Conservation (phyloP, 2,329 filamentous ascomycete species). For the Beauveria sp. region DNA sequence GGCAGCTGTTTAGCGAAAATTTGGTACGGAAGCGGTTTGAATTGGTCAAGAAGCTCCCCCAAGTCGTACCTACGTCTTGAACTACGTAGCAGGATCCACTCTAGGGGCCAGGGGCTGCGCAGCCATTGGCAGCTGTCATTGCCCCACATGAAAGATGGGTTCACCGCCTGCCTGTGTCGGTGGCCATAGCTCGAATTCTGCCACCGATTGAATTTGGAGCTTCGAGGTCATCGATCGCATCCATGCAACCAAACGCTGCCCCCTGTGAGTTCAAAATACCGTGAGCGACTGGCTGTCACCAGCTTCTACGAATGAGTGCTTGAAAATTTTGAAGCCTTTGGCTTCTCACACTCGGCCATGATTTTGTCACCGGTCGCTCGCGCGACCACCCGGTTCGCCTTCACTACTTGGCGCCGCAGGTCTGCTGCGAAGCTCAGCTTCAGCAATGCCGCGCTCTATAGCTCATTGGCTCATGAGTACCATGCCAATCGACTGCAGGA, state of each 20-base stretch:
- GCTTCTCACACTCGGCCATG: neutral
- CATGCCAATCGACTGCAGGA: constrained; percentile 28
- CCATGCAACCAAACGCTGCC: neutral
- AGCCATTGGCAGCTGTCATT: neutral
- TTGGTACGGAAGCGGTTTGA: neutral
- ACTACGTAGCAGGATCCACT: constrained; percentile 9
- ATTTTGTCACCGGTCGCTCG: neutral
- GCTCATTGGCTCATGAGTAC: constrained; percentile 12
- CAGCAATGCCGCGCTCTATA: constrained; percentile 4
- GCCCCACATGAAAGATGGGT: neutral
- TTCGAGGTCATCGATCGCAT: neutral
- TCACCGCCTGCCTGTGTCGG: constrained; percentile 7
- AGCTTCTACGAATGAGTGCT: neutral
- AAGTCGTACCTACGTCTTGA: neutral
- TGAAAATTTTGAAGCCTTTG: neutral
- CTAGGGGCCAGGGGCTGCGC: neutral
- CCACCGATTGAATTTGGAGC: neutral
- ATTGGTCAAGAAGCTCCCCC: neutral
- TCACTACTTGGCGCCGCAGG: neutral
- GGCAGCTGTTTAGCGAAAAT: constrained; percentile 2
- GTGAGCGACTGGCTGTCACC: neutral
- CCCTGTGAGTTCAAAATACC: neutral
- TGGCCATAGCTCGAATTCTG: neutral
- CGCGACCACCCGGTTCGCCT: neutral
- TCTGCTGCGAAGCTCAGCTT: neutral